Evolutionary conservation across 2,329 filamentous ascomycete genomes (phyloP).

Genomic region (Lachnellula arida): DNA sequence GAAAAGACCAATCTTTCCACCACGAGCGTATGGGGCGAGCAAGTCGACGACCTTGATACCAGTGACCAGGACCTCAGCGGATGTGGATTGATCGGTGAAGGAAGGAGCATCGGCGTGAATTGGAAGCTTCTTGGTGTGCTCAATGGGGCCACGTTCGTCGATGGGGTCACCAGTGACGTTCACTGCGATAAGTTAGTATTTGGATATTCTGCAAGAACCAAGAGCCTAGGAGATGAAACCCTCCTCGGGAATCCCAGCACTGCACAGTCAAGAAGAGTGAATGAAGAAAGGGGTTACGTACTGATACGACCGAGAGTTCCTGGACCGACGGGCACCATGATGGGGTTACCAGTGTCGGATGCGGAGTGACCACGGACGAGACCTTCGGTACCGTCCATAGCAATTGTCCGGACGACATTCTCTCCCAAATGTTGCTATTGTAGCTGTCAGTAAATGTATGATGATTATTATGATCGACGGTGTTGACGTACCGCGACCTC

Average conservation of each 20-base stretch:
- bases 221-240: too few species aligned
- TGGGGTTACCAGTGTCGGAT: conserved; percentile 86
- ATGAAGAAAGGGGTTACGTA: too few species aligned
- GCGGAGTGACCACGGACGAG: conserved; percentile 87
- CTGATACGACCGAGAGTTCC: conserved; percentile 94
- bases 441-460: conserved; percentile 35
- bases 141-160: conserved; percentile 98
- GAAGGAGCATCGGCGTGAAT: conserved; percentile 92
- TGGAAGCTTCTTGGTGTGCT: conserved; percentile 77
- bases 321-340: conserved; percentile 92
- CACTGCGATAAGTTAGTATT: conserved; percentile 37
- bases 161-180: conserved; percentile 99
- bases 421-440: conserved; percentile 96
- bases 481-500: conserved; percentile 80
- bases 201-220: too few species aligned
- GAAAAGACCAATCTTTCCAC: conserved; percentile 99
- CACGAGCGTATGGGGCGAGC: conserved; percentile 97
- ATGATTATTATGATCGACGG: conserved; percentile 13
- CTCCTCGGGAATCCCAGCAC: too few species aligned
- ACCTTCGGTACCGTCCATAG: conserved; percentile 99
- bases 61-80: conserved; percentile 93
- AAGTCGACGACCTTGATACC: conserved; percentile 99
- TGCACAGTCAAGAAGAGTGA: too few species aligned
- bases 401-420: conserved; percentile 99
- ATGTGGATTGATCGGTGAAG: conserved; percentile 94